Conservation (phyloP, 257 asterid species). For the Linderniella brevidens region DNA sequence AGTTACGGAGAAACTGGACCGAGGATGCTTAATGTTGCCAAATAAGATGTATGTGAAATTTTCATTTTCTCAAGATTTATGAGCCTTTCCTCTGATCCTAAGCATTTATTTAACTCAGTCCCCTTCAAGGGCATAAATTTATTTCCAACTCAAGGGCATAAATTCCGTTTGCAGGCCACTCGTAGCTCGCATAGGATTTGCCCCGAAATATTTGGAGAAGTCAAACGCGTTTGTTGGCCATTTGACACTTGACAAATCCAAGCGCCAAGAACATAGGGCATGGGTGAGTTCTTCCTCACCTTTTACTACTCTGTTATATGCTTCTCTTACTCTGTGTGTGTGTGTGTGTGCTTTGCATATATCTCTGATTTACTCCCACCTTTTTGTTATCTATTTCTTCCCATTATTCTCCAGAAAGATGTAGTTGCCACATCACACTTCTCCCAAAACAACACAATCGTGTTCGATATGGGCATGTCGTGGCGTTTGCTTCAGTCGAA, state of each 20-base stretch:
- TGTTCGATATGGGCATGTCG: slow-evolving; percentile 61
- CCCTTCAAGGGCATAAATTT: not conserved
- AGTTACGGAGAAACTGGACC: slow-evolving; percentile 29
- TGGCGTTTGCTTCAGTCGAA: slow-evolving; percentile 60
- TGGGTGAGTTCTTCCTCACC: slow-evolving; percentile 23
- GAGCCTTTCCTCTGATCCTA: not conserved
- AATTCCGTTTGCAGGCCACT: slow-evolving; percentile 44
- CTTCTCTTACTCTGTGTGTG: not conserved
- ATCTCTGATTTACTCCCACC: not conserved
- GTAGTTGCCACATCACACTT: slow-evolving; percentile 76
- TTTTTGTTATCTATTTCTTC: not conserved
- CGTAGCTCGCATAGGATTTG: slow-evolving; percentile 24
- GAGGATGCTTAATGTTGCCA: slow-evolving; percentile 53
- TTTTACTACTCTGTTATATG: not conserved
- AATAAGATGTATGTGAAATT: slow-evolving; percentile 35
- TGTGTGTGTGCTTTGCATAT: not conserved
- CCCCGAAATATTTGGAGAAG: slow-evolving; percentile 25
- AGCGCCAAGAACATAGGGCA: slow-evolving; percentile 38
- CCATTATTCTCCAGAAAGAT: slow-evolving; percentile 33
- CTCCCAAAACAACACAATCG: slow-evolving; percentile 79
- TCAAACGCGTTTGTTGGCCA: slow-evolving; percentile 39
- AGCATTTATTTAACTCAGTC: no score
- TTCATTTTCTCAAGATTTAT: not conserved
- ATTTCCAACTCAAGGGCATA: not conserved
- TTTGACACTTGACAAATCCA: slow-evolving; percentile 31